Evolutionary conservation across 2,329 filamentous ascomycete species (phyloP).

Genomic region (Polytolypa hystricis): DNA sequence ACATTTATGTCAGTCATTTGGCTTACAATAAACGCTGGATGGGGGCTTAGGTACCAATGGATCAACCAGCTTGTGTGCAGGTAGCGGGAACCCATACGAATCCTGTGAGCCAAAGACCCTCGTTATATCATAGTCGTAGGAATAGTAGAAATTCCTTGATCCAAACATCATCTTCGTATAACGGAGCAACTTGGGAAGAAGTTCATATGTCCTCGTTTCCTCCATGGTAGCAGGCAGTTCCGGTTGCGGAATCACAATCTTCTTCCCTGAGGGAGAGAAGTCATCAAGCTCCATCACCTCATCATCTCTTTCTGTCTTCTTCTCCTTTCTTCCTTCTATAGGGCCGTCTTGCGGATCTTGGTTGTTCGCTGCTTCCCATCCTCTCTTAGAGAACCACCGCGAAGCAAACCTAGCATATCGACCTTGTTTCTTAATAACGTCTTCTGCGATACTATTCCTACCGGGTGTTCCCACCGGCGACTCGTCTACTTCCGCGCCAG

Average conservation of each 20-base stretch:
- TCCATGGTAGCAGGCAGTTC: slow-evolving; percentile 3
- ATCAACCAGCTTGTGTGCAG: slow-evolving; percentile 64
- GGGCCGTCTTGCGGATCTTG: slow-evolving; percentile 6
- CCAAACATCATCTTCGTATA: slow-evolving; percentile 79
- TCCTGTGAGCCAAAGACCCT: slow-evolving; percentile 42
- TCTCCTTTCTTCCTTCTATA: slow-evolving; percentile 4
- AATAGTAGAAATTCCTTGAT: slow-evolving; percentile 83
- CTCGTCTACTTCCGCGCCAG: slow-evolving; percentile 14
- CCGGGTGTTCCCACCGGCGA: slow-evolving; percentile 23
- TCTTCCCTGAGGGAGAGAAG: slow-evolving; percentile 7
- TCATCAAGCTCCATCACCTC: slow-evolving; percentile 13
- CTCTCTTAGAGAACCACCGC: slow-evolving; percentile 79
- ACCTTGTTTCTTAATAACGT: slow-evolving; percentile 74
- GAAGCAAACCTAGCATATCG: slow-evolving; percentile 82
- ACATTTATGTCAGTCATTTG: slow-evolving; percentile 5
- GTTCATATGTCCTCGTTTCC: slow-evolving; percentile 35
- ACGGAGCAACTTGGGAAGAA: slow-evolving; percentile 74
- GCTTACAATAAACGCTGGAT: too few relatives aligned
- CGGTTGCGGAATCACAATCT: slow-evolving; percentile 1
- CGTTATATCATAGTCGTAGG: slow-evolving; percentile 89
- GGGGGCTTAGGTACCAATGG: too few relatives aligned
- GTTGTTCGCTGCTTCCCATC: slow-evolving; percentile 49
- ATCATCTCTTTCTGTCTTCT: background rate
- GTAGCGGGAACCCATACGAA: slow-evolving; percentile 36
- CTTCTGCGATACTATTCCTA: slow-evolving; percentile 59